A percentile compares a stretch with the other conserved stretches of the same genome.
Evolutionary conservation across 257 asterid genomes (phyloP).

Genomic region (Eustoma russellianum): DNA sequence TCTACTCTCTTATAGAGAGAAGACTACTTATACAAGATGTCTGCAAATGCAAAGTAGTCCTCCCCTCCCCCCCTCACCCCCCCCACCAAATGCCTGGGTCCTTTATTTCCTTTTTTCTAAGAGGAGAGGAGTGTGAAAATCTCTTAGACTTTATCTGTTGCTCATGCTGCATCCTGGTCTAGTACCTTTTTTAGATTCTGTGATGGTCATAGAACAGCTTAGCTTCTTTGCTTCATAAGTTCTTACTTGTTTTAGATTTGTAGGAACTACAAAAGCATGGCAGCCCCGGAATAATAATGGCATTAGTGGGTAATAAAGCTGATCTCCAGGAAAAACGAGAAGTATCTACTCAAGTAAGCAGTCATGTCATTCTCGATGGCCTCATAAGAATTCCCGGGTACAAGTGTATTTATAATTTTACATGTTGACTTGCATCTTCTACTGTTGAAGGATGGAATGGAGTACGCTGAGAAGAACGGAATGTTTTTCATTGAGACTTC

Average conservation of each 20-base stretch:
- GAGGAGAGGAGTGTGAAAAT: too few species aligned
- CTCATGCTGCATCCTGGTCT: too few species aligned
- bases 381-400: slow-evolving; percentile 1
- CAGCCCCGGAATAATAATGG: slow-evolving; percentile 91
- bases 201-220: too few species aligned
- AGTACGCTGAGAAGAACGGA: slow-evolving; percentile 86
- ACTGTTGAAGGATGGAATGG: slow-evolving; percentile 59
- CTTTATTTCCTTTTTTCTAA: too few species aligned
- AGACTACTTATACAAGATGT: too few species aligned
- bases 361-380: neutral
- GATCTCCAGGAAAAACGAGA: slow-evolving; percentile 88
- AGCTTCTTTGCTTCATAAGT: too few species aligned
- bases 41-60: too few species aligned
- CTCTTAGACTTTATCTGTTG: too few species aligned
- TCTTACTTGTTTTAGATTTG: neutral
- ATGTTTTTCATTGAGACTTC: slow-evolving; percentile 98
- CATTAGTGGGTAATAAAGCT: slow-evolving; percentile 96
- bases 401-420: slow-evolving; percentile 7
- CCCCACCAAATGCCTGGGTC: too few species aligned
- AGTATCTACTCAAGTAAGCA: slow-evolving; percentile 69
- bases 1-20: too few species aligned
- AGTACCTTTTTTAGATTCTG: too few species aligned
- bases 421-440: slow-evolving; percentile 7
- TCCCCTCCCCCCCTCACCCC: too few species aligned
- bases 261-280: slow-evolving; percentile 97